Conservation (phyloP, 2,329 filamentous ascomycete genomes). For the Furcasterigmium furcatum region DNA sequence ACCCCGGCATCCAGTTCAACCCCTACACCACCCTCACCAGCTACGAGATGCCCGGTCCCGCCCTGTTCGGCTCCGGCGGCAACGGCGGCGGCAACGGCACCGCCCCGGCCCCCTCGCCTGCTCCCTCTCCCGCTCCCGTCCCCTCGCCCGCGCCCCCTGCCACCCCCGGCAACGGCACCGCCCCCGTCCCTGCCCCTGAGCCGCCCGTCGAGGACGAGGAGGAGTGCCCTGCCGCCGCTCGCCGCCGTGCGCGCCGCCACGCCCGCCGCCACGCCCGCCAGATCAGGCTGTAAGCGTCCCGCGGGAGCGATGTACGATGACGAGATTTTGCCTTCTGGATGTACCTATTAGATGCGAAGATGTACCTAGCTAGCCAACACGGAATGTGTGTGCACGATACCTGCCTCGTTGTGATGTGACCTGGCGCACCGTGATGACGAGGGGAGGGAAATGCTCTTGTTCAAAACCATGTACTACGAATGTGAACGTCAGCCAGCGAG, state of each 20-base stretch:
- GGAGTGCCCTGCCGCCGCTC: conserved; percentile 3
- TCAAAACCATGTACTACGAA: too few relatives aligned
- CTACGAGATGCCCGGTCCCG: conserved; percentile 29
- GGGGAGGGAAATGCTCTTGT: too few relatives aligned
- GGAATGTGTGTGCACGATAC: too few relatives aligned
- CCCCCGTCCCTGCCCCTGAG: neutral
- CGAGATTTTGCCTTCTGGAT: neutral
- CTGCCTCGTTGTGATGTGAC: too few relatives aligned
- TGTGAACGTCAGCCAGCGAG: too few relatives aligned
- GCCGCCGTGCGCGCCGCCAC: conserved; percentile 10
- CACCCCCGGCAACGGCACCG: conserved; percentile 1
- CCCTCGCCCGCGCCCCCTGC: neutral
- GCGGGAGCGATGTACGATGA: neutral
- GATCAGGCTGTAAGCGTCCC: neutral
- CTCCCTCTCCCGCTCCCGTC: neutral
- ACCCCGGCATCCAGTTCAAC: conserved; percentile 29
- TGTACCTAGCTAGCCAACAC: neutral
- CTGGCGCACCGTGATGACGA: too few relatives aligned
- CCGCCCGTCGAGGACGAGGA: neutral
- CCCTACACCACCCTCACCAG: conserved; percentile 34
- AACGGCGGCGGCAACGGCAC: conserved; percentile 2
- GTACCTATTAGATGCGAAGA: neutral
- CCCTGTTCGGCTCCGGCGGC: conserved; percentile 18
- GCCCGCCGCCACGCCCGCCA: conserved; percentile 13
- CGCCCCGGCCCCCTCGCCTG: conserved; percentile 5